Evolutionary conservation across 164 flowering plant species (phyloP), one percentile per base, ranked within the genome.

Genomic region (Sextonia rubra): DNA sequence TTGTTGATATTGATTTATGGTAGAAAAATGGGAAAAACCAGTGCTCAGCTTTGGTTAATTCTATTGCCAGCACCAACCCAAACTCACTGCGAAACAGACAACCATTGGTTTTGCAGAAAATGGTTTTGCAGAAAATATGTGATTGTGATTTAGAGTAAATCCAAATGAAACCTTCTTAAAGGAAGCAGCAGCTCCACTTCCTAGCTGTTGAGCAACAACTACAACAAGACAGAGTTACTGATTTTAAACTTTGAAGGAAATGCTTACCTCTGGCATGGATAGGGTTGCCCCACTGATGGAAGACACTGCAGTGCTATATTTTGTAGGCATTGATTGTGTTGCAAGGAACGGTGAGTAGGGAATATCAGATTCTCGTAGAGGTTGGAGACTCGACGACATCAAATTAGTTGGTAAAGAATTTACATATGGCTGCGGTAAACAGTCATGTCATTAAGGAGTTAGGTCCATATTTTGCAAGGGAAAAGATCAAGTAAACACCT

Each of bases 211-310:
- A 52, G 58, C 12, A 20, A 52, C n/a, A 20, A 52, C 17, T 52
- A 17, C 12, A 5, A 4, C 58, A 52, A 32, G 18, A 27, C 17
- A 4, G 20, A 64, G 67, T 64, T 15, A 18, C 37, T 64, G 67
- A 29, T 29, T 64, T 64, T 64, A 1, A 64, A 29, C 67, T 11
- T 25, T 25, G 12, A 20, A 25, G n/a, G 49, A 44, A 4, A n/a
- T 47, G 68, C 75, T 68, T 81, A 96, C 99, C 97, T 96, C 99
- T 52, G 92, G 74, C 85, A 89, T 82, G 27, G 98, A 85, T 63
- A 85, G 77, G 61, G 87, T 75, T 55, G 94, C 82, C 73, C 91
- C 90, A 72, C 87, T 82, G 56, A 96, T 80, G 32, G 93, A 84
- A 80, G 97, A 81, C 64, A 77, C 82, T 12, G 82, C 55, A 64